These are phyloP conservation scores for Chlamydomonas schloesseri DNA, from an alignment of 139 green algal genomes.

Conservation along the genomic window DNA sequence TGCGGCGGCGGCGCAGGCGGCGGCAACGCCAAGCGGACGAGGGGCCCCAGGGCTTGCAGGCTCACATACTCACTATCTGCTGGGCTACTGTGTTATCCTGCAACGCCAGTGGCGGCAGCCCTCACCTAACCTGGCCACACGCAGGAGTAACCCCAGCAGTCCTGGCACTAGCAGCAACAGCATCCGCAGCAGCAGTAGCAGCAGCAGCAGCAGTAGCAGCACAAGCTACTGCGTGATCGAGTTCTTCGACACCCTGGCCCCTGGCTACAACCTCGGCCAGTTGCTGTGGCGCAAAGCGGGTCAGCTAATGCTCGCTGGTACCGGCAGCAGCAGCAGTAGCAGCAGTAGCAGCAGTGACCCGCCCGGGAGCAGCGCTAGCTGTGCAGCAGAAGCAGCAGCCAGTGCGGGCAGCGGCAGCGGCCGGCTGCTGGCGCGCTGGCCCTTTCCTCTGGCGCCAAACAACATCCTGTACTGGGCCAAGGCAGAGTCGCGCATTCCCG, in stretches of 20 bases:
- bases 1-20: not conserved
- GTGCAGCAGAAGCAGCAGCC: not conserved
- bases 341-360: not conserved
- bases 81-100: slow-evolving; percentile 8
- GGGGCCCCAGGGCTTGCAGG: too few relatives aligned
- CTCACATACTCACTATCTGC: not conserved
- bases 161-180: too few relatives aligned
- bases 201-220: too few relatives aligned
- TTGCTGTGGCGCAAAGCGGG: slow-evolving; percentile 3
- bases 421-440: not conserved
- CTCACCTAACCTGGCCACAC: too few relatives aligned
- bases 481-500: not conserved
- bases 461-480: slow-evolving; percentile 38
- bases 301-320: not conserved
- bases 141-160: too few relatives aligned
- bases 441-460: not conserved
- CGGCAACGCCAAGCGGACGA: not conserved
- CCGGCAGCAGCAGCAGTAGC: not conserved
- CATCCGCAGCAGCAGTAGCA: too few relatives aligned
- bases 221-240: not conserved
- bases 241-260: slow-evolving; percentile 12
- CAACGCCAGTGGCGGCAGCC: not conserved
- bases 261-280: slow-evolving; percentile 28
- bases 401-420: not conserved
- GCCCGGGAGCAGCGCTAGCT: not conserved